Conservation (phyloP, 1,284 basidiomycete species). For the Malassezia dermatis region DNA sequence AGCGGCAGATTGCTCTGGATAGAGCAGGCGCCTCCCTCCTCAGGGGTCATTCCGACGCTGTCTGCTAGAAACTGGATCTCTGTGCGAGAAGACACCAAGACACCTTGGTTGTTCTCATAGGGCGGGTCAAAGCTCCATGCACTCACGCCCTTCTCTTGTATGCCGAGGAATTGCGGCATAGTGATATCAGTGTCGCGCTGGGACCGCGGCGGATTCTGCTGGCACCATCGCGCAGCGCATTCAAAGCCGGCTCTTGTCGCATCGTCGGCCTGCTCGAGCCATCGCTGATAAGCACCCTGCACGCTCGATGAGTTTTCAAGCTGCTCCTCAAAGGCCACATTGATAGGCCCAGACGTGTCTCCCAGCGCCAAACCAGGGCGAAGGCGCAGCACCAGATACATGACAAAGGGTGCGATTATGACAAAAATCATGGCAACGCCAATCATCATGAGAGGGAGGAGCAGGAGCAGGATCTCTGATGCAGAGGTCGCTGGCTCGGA, state of each 20-base stretch:
- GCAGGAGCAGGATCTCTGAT: slow-evolving; percentile 24
- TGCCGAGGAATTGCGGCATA: slow-evolving; percentile 43
- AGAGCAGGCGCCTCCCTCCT: slow-evolving; percentile 43
- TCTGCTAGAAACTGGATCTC: slow-evolving; percentile 47
- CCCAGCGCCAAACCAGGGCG: slow-evolving; percentile 53
- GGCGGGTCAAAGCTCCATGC: slow-evolving; percentile 47
- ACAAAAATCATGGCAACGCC: slow-evolving; percentile 70
- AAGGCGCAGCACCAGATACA: slow-evolving; percentile 35
- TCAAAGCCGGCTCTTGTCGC: slow-evolving; percentile 62
- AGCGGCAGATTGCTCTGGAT: slow-evolving; percentile 46
- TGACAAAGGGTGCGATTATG: slow-evolving; percentile 30
- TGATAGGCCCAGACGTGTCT: slow-evolving; percentile 82
- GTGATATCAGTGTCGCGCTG: slow-evolving; percentile 44
- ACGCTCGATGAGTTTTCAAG: slow-evolving; percentile 77
- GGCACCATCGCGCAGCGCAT: slow-evolving; percentile 68
- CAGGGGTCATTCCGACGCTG: slow-evolving; percentile 44
- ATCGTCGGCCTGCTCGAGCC: slow-evolving; percentile 76
- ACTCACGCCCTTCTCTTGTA: slow-evolving; percentile 47
- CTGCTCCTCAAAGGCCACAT: slow-evolving; percentile 67
- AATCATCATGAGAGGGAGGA: slow-evolving; percentile 61
- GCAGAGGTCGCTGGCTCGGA: neutral
- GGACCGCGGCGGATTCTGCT: slow-evolving; percentile 23
- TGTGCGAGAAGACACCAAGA: slow-evolving; percentile 43
- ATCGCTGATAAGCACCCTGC: slow-evolving; percentile 77
- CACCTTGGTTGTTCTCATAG: slow-evolving; percentile 44